Base-by-base conservation (phyloP, 495 filamentous ascomycete species). In the Lophiotrema nucula region DNA sequence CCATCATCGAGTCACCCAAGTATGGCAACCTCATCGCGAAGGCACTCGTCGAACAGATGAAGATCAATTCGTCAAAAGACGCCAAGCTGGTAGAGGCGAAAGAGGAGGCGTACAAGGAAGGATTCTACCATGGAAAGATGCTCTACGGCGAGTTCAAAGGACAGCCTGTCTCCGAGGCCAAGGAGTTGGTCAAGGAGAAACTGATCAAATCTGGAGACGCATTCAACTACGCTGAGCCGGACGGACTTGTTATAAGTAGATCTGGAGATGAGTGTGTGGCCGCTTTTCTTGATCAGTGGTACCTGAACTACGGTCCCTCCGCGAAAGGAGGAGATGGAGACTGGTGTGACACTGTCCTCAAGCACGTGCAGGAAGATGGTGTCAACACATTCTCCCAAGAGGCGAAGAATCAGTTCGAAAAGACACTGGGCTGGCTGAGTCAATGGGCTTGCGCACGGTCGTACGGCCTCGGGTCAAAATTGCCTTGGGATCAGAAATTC, bases 51-150 rank as follows among this genome's bases (percentile, higher is more conserved):
- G 89, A 96, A 76, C 83, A 92, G 69, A 78, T 97, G 67, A 98
- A 98, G 79, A 98, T 98, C 70, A 85, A 88, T 64, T 96, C 91
- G 4, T 92, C 93, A 51, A 98, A 97, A 73, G 93, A 98, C 66
- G 79, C 83, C 15, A 88, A 87, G 74, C 83, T 97, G 15, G 86
- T 86, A 22, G 86, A 97, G 76, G 93, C 93, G 26, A 98, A 98
- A 75, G 92, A 97, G 55, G 74, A 92, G 44, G 93, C 93, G 3
- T 98, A 98, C 76, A 95, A 90, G 70, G 92, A 96, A 69, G 93
- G 89, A n/a, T 97, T 89, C 78, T 98, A 97, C 77, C 88, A 95
- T 74, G 93, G 93, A 46, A 89, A 80, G 38, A 93, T 98, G 89
- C 72, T 89, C 37, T 79, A 88, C 50, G 93, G 93, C 43, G 89